These are phyloP conservation scores for Clarkia xantiana DNA, from an alignment of 345 rosid species.

Conservation along the genomic window DNA sequence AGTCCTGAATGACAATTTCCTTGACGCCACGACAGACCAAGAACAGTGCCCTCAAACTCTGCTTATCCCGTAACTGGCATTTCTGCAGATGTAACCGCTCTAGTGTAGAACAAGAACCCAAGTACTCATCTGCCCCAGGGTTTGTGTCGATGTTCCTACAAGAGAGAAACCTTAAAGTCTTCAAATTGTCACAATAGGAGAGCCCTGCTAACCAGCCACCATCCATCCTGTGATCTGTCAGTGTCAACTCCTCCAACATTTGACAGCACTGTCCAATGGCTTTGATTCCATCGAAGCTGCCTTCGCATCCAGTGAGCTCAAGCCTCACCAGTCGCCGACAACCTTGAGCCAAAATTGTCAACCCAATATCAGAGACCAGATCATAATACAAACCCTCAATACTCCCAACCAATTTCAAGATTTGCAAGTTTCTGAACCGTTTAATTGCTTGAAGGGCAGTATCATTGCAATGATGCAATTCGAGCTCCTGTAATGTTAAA, in stretches of 20 bases:
- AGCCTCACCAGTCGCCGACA: conserved; percentile 83
- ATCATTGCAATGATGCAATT: conserved; percentile 63
- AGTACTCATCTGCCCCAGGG: conserved; percentile 57
- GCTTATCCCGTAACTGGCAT: conserved; percentile 65
- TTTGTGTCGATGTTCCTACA: conserved; percentile 58
- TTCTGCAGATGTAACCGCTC: conserved; percentile 65
- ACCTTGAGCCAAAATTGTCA: conserved; percentile 85
- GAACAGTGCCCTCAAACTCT: conserved; percentile 48
- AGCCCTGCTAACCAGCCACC: conserved; percentile 85
- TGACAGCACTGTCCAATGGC: conserved; percentile 91
- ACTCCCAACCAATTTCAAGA: conserved; percentile 53
- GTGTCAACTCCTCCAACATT: conserved; percentile 81
- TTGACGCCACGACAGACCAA: conserved; percentile 51
- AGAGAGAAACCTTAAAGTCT: conserved; percentile 57
- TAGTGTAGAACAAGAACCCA: conserved; percentile 63
- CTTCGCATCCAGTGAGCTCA: conserved; percentile 77
- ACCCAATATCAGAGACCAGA: conserved; percentile 69
- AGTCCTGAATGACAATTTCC: conserved; percentile 63
- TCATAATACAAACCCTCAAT: conserved; percentile 54
- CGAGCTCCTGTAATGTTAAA: conserved; percentile 62
- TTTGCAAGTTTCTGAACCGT: conserved; percentile 70
- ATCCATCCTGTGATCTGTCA: conserved; percentile 83
- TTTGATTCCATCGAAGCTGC: conserved; percentile 86
- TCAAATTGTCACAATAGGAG: conserved; percentile 70
- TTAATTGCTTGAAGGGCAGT: conserved; percentile 61